Conservation (phyloP, 495 filamentous ascomycete species). For the Elaphomyces granulatus region DNA sequence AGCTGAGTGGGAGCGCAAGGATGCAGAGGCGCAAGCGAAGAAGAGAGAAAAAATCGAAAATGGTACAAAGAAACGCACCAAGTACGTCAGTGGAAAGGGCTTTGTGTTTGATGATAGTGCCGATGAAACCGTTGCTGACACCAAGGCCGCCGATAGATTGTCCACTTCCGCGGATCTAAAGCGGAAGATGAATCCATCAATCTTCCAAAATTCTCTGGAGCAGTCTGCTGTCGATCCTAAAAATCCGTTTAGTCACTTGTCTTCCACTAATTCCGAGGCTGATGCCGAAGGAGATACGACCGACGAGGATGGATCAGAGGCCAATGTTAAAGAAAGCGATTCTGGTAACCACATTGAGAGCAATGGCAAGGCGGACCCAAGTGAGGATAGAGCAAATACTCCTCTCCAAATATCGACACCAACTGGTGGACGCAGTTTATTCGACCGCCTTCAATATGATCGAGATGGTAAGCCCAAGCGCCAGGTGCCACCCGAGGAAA, state of each 20-base stretch:
- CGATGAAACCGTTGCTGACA: constrained; percentile 9
- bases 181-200: neutral
- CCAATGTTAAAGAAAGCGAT: constrained; percentile 11
- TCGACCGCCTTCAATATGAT: constrained; percentile 40
- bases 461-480: constrained; percentile 35
- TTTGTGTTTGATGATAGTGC: constrained; percentile 22
- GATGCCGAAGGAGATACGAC: constrained; percentile 8
- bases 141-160: constrained; percentile 9
- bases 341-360: too few relatives aligned
- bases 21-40: constrained; percentile 32
- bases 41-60: constrained; percentile 27
- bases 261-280: constrained; percentile 37
- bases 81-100: constrained; percentile 30
- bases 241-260: constrained; percentile 52
- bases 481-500: constrained; percentile 13
- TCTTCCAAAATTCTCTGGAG: constrained; percentile 6
- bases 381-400: constrained; percentile 14
- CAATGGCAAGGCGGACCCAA: constrained; percentile 18
- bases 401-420: constrained; percentile 18
- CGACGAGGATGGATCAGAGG: constrained; percentile 3
- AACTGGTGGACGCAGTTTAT: constrained; percentile 36
- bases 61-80: constrained; percentile 17
- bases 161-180: neutral
- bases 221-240: constrained; percentile 18
- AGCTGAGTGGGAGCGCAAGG: constrained; percentile 32